Evolutionary conservation across 2,329 filamentous ascomycete species (phyloP), one percentile per base, ranked within the genome.

Genomic region (Penicillium polonicum): DNA sequence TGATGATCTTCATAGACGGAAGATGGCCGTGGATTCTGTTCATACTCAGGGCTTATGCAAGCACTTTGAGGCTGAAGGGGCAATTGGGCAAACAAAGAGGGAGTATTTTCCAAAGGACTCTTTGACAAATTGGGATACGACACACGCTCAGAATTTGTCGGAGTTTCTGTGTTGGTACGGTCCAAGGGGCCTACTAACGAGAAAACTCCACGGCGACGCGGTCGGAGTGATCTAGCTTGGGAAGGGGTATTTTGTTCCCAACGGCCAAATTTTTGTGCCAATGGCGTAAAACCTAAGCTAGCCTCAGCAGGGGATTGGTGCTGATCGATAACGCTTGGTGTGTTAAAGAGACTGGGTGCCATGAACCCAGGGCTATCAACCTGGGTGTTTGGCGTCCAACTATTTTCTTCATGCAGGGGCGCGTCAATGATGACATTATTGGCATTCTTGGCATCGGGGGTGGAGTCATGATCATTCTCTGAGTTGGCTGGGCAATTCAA

Each of bases 181-280:
- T 64, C 67, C 29, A 66, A 46, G 17, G 60, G 63, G 13, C 71
- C 71, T 19, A 62, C 68, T 44, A 74, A 65, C 7, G 75, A 77
- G 60, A 77, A 77, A 42, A 75, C 65, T 36, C 57, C 72, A 58
- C 63, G 71, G 44, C 49, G 68, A 61, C 63, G 72, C 35, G 62
- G 65, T 55, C 63, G 65, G 23, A 43, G 65, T 52, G 60, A 66
- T 69, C 65, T 60, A 65, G 55, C 53, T 48, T 72, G 70, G 61
- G 82, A 67, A 3, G 85, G 85, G 61, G 84, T 88, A 25, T 79
- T 79, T 1, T 87, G 79, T 61, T 82, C 81, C 88, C 88, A 91
- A 25, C 81, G 79, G 58, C 78, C 81, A 5, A 90, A 75, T 65
- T 87, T 82, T 38, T 82, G 77, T 4, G 84, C 84, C 38, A 91